phyloP scores from a whole-genome alignment of 768 basidiomycete species.

The Leccinum barrowsii region DNA sequence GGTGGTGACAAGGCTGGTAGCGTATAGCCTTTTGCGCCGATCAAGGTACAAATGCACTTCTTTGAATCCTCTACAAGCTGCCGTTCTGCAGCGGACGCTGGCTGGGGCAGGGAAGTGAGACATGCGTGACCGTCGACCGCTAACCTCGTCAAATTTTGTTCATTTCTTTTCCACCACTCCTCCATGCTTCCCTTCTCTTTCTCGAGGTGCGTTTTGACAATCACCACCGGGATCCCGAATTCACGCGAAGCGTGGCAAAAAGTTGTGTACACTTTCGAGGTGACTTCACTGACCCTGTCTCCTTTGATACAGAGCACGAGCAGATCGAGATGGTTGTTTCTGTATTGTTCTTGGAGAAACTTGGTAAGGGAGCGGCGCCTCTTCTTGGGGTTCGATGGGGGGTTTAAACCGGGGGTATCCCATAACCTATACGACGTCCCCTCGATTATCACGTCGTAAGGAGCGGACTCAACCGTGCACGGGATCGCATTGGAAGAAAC shows the following conservation, averaged over 20 bases:
- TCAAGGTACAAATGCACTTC: conserved; percentile 9
- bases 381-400: not conserved
- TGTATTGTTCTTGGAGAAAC: conserved; percentile 33
- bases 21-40: conserved; percentile 7
- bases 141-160: conserved; percentile 16
- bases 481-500: conserved; percentile 29
- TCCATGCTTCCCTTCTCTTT: conserved; percentile 27
- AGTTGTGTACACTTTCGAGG: conserved; percentile 14
- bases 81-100: conserved; percentile 9
- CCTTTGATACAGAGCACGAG: conserved; percentile 24
- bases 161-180: conserved; percentile 30
- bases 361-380: conserved; percentile 11
- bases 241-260: conserved; percentile 34
- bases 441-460: conserved; percentile 1
- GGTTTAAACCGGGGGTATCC: conserved; percentile 33
- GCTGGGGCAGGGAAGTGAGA: conserved; percentile 20
- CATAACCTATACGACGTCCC: conserved; percentile 20
- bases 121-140: conserved; percentile 31
- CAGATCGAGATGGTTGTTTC: conserved; percentile 17
- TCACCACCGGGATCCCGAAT: conserved; percentile 32
- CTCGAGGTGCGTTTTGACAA: conserved; percentile 39
- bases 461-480: conserved; percentile 6
- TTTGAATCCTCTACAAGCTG: conserved; percentile 6
- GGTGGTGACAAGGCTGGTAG: not conserved
- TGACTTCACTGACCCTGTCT: conserved; percentile 10